A percentile compares a stretch with the other conserved stretches of the same genome.
These are phyloP conservation scores for Debaryomycetaceae sp. DNA, from an alignment of 1,139 yeast genomes.

Conservation along the genomic window DNA sequence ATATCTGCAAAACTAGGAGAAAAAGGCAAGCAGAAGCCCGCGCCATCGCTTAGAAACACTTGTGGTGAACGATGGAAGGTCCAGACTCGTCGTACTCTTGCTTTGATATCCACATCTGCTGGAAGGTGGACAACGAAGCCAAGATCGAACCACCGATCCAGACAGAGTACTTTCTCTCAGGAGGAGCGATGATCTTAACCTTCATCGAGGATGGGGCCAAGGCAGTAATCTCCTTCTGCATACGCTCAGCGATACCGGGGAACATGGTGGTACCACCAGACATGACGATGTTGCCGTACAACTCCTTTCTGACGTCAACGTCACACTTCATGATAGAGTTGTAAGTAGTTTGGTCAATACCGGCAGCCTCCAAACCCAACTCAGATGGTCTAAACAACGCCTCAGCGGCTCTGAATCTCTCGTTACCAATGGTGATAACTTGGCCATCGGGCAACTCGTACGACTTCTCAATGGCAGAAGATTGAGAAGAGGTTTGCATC, in stretches of 20 bases:
- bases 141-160: slow-evolving; percentile 99
- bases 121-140: slow-evolving; percentile 98
- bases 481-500: slow-evolving; percentile 98
- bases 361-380: slow-evolving; percentile 97
- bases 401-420: slow-evolving; percentile 99
- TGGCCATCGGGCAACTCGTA: slow-evolving; percentile 99
- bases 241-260: slow-evolving; percentile 99
- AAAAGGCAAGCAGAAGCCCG: slow-evolving; percentile 1
- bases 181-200: slow-evolving; percentile 99
- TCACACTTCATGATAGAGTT: slow-evolving; percentile 99
- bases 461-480: slow-evolving; percentile 96
- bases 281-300: slow-evolving; percentile 98
- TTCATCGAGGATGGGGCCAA: slow-evolving; percentile 99
- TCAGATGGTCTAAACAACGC: slow-evolving; percentile 99
- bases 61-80: slow-evolving; percentile 99
- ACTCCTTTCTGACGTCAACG: slow-evolving; percentile 97
- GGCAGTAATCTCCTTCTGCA: slow-evolving; percentile 99
- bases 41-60: slow-evolving; percentile 78
- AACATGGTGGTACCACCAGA: slow-evolving; percentile 99
- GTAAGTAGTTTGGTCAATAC: slow-evolving; percentile 99
- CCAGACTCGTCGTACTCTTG: slow-evolving; percentile 99
- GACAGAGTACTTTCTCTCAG: slow-evolving; percentile 99
- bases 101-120: slow-evolving; percentile 99
- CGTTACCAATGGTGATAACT: slow-evolving; percentile 99
- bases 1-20: neutral